These are phyloP conservation scores for Saitozyma podzolica DNA, from an alignment of 768 basidiomycete species.

Conservation along the genomic window DNA sequence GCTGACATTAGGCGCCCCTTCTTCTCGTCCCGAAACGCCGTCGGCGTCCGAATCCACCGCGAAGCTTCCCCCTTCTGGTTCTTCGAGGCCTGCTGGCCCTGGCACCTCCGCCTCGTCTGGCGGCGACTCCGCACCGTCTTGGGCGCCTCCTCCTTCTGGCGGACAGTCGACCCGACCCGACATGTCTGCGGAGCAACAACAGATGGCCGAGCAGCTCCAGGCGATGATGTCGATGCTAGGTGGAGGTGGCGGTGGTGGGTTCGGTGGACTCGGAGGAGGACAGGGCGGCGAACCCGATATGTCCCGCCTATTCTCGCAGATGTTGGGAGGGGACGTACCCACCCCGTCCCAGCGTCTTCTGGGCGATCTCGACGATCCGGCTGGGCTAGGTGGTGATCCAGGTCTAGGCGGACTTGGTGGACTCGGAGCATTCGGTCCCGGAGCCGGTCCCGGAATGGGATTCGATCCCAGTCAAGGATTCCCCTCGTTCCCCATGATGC, in stretches of 20 bases:
- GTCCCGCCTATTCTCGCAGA: slow-evolving; percentile 28
- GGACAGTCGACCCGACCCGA: not conserved
- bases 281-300: slow-evolving; percentile 30
- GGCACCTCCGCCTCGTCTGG: slow-evolving; percentile 2
- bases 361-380: slow-evolving; percentile 42
- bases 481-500: not conserved
- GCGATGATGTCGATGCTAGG: slow-evolving; percentile 46
- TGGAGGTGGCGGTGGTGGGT: slow-evolving; percentile 14
- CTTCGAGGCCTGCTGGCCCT: not conserved
- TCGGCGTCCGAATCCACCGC: slow-evolving; percentile 7
- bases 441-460: slow-evolving; percentile 24
- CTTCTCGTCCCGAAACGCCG: not conserved
- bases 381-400: slow-evolving; percentile 29
- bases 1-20: not conserved
- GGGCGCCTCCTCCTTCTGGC: slow-evolving; percentile 23
- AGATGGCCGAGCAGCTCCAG: slow-evolving; percentile 37
- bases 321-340: slow-evolving; percentile 30
- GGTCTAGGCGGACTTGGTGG: slow-evolving; percentile 2
- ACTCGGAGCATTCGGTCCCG: not conserved
- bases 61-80: slow-evolving; percentile 12
- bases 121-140: slow-evolving; percentile 19
- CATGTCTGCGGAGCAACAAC: slow-evolving; percentile 28
- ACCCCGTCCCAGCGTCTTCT: slow-evolving; percentile 16
- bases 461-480: too few species aligned
- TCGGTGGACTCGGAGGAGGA: slow-evolving; percentile 13